Percentiles rank a stretch among this genome's conserved stretches.
Evolutionary conservation across 2,329 filamentous ascomycete species (phyloP).

Genomic region (Cercospora citrullina): DNA sequence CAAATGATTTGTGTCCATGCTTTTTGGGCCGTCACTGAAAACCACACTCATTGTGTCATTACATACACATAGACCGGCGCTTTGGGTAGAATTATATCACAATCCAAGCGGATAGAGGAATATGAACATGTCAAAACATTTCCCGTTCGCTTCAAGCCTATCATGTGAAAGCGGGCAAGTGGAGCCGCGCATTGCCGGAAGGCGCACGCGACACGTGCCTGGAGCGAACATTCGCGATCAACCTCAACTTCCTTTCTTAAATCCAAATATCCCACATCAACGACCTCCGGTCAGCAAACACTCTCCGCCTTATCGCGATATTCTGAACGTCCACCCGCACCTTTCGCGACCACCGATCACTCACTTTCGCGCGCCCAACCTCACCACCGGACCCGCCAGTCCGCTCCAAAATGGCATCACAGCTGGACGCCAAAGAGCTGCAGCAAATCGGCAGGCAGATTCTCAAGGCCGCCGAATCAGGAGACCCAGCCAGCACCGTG

Average conservation of each 20-base stretch:
- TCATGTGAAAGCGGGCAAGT: conserved; percentile 5
- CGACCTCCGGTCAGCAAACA: not conserved
- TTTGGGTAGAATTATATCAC: not conserved
- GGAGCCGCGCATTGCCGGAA: not conserved
- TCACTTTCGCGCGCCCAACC: not conserved
- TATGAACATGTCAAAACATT: not conserved
- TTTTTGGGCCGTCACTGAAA: not conserved
- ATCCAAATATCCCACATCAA: not conserved
- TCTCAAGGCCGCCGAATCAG: conserved; percentile 72
- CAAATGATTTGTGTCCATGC: not conserved
- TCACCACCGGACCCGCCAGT: conserved; percentile 11
- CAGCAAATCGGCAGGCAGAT: conserved; percentile 74
- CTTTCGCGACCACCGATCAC: not conserved
- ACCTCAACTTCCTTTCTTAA: conserved; percentile 4
- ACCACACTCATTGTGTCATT: not conserved
- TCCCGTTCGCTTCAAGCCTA: not conserved
- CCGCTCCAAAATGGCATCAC: conserved; percentile 29
- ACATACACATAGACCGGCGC: not conserved
- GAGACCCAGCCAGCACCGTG: conserved; percentile 71
- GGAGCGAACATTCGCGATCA: not conserved
- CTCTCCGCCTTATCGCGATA: not conserved
- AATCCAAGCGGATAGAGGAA: not conserved
- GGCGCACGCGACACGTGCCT: conserved; percentile 4
- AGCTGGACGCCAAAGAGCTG: conserved; percentile 81
- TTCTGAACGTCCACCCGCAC: not conserved